Conservation (phyloP, 2,329 filamentous ascomycete species). For the Camillea tinctor region DNA sequence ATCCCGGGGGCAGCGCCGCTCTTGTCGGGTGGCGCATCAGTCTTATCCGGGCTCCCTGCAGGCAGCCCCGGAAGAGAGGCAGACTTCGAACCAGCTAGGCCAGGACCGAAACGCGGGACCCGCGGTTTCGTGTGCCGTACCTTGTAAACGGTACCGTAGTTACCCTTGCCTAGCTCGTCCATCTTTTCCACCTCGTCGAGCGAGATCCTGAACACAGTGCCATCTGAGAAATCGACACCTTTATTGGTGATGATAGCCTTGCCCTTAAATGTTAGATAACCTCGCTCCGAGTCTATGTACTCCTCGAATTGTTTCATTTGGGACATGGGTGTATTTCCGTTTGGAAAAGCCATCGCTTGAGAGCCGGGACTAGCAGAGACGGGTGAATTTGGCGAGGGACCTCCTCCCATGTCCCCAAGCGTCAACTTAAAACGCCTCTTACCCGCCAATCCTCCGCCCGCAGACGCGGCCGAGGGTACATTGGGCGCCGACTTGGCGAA, state of each 20-base stretch:
- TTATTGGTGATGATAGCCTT: slow-evolving; percentile 86
- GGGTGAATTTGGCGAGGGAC: slow-evolving; percentile 41
- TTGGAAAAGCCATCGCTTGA: slow-evolving; percentile 32
- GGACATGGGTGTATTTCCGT: slow-evolving; percentile 42
- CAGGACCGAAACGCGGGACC: slow-evolving; percentile 57
- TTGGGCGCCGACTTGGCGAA: slow-evolving; percentile 55
- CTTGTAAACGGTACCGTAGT: slow-evolving; percentile 98
- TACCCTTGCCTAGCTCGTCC: slow-evolving; percentile 93
- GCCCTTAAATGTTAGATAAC: slow-evolving; percentile 87
- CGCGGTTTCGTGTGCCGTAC: slow-evolving; percentile 76
- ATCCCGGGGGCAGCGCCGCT: slow-evolving; percentile 61
- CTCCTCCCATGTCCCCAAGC: slow-evolving; percentile 51
- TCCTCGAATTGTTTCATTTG: slow-evolving; percentile 65
- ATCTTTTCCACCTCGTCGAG: slow-evolving; percentile 89
- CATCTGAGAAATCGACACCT: slow-evolving; percentile 89
- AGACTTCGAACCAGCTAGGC: slow-evolving; percentile 50
- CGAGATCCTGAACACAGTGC: slow-evolving; percentile 88
- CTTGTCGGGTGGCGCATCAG: slow-evolving; percentile 25
- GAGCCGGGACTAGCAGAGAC: slow-evolving; percentile 35
- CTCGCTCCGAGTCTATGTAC: slow-evolving; percentile 87
- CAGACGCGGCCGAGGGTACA: slow-evolving; percentile 17
- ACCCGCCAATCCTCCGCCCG: slow-evolving; percentile 52
- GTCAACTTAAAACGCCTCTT: slow-evolving; percentile 62
- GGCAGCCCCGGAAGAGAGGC: slow-evolving; percentile 39
- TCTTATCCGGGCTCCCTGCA: slow-evolving; percentile 27